Conservation (phyloP, 2,329 filamentous ascomycete species). For the Aspergillus calidoustus region DNA sequence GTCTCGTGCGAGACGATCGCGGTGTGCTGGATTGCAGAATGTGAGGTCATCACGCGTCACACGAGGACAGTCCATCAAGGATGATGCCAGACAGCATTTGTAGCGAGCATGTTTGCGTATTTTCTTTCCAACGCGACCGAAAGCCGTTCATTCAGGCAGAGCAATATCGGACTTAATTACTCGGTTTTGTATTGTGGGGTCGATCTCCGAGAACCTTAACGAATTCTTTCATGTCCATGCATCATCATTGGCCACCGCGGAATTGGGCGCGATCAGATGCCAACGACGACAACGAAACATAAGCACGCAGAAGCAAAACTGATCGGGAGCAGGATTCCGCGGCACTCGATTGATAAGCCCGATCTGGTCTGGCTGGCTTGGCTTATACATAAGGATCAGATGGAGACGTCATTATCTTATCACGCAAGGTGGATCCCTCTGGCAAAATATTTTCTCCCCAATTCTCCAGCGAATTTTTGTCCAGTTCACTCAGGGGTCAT, state of each 20-base stretch:
- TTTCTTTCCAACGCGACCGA: background rate
- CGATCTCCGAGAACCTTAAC: background rate
- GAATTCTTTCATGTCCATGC: background rate
- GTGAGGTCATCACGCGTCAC: too few species aligned
- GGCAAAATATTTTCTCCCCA: background rate
- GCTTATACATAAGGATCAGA: background rate
- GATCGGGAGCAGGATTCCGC: background rate
- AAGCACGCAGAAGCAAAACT: background rate
- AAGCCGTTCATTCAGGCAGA: background rate
- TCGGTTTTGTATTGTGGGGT: background rate
- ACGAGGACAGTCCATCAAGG: background rate
- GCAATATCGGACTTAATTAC: background rate
- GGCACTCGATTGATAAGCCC: background rate
- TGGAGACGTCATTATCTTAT: background rate
- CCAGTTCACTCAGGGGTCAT: background rate
- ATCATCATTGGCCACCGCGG: background rate
- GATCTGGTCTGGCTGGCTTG: background rate
- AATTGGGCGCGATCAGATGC: background rate
- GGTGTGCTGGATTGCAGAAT: too few species aligned
- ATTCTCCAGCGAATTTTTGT: background rate
- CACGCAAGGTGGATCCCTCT: background rate
- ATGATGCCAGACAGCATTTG: background rate
- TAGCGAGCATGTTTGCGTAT: background rate
- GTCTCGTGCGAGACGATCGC: too few species aligned
- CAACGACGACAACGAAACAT: too few species aligned